Evolutionary conservation across 2,329 filamentous ascomycete genomes (phyloP).

Genomic region (Colletotrichum incanum): DNA sequence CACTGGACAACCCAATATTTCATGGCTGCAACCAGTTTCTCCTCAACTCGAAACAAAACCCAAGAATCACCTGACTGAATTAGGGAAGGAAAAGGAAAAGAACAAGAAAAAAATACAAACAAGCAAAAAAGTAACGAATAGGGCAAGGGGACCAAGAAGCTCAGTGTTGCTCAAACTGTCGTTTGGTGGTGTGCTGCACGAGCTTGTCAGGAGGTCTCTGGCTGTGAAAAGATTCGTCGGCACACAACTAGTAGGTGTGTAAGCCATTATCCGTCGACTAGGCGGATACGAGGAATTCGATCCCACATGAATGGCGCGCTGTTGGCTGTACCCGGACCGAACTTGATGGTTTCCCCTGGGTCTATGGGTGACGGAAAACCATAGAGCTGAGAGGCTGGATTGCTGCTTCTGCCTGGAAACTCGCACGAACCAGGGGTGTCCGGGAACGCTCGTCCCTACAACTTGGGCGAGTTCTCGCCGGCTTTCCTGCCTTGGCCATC

Average conservation of each 20-base stretch:
- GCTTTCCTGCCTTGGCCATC: constrained; percentile 24
- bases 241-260: not conserved
- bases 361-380: not conserved
- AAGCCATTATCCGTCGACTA: not conserved
- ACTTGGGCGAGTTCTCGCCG: not conserved
- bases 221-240: not conserved
- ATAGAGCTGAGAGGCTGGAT: not conserved
- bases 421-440: not conserved
- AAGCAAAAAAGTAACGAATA: not conserved
- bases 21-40: not conserved
- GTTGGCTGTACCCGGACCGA: not conserved
- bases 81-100: no score
- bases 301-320: not conserved
- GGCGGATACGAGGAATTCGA: not conserved
- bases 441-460: not conserved
- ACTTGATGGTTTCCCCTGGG: not conserved
- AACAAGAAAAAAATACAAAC: no score
- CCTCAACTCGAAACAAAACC: not conserved
- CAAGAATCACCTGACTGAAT: not conserved
- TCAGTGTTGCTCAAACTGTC: not conserved
- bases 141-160: not conserved
- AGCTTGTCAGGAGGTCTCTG: not conserved
- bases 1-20: no score
- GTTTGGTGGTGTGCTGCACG: not conserved
- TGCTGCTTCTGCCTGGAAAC: not conserved